These are phyloP conservation scores for Daldinia grandis DNA, from an alignment of 495 filamentous ascomycete genomes.

Conservation along the genomic window DNA sequence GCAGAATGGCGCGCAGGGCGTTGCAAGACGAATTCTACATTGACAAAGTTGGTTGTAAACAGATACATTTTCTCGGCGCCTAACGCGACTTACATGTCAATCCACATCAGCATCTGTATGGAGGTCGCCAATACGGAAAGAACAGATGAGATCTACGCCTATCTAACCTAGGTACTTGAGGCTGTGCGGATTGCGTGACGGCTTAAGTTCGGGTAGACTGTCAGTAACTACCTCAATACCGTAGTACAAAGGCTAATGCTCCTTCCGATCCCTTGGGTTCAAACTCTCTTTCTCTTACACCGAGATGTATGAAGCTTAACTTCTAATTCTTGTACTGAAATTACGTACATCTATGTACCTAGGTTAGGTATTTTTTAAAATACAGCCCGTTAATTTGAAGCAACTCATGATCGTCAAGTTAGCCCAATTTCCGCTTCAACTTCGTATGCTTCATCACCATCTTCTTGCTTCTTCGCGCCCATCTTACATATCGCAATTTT, in stretches of 20 bases:
- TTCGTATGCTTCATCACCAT: conserved; percentile 59
- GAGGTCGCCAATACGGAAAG: conserved; percentile 17
- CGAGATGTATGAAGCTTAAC: not conserved
- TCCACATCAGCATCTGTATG: conserved; percentile 17
- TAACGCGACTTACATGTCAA: conserved; percentile 14
- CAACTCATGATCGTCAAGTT: conserved; percentile 1
- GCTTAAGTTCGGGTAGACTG: conserved; percentile 38
- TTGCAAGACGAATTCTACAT: conserved; percentile 6
- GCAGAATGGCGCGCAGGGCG: conserved; percentile 5
- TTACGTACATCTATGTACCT: not conserved
- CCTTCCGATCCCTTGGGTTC: not conserved
- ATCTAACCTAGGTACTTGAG: conserved; percentile 7
- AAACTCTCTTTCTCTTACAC: not conserved
- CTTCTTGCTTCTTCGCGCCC: conserved; percentile 71
- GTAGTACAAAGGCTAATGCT: not conserved
- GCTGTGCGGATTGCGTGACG: conserved; percentile 25
- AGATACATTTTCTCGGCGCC: conserved; percentile 19
- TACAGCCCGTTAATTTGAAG: too few relatives aligned
- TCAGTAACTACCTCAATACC: conserved; percentile 5
- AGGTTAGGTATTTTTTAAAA: not conserved
- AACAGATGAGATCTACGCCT: not conserved
- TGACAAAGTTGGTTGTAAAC: conserved; percentile 6
- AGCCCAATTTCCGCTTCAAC: conserved; percentile 60
- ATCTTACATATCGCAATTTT: conserved; percentile 77
- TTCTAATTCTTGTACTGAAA: not conserved